These are phyloP conservation scores for Nicotiana rustica DNA, from an alignment of 305 asterid genomes.

Conservation along the genomic window DNA sequence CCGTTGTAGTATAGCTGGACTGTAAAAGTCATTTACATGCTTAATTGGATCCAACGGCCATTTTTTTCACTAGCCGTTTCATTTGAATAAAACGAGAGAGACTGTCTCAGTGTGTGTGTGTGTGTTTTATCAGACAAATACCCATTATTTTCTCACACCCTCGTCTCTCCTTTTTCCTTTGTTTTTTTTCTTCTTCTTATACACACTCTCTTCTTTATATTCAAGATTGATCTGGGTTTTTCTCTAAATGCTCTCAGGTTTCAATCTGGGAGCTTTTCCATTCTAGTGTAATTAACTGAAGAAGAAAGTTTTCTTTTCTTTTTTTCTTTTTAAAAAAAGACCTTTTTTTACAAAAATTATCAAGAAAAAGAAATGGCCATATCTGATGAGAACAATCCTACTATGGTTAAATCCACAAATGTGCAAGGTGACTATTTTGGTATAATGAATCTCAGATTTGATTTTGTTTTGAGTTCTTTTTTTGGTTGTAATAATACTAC, in stretches of 20 bases:
- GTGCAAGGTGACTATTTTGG: constrained; percentile 55
- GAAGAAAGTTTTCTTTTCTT: constrained; percentile 27
- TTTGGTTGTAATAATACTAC: neutral
- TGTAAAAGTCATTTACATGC: constrained; percentile 37
- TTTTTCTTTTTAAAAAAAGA: neutral
- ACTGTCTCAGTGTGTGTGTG: neutral
- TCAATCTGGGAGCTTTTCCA: constrained; percentile 39
- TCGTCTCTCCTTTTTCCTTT: neutral
- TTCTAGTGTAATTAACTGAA: constrained; percentile 39
- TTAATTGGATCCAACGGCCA: constrained; percentile 55
- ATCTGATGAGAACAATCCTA: constrained; percentile 62
- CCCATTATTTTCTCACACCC: constrained; percentile 49
- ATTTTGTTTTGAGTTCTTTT: neutral
- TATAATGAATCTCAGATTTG: constrained; percentile 15
- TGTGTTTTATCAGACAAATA: constrained; percentile 50
- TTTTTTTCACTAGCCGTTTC: constrained; percentile 82
- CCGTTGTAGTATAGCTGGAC: constrained; percentile 63
- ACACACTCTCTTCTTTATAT: neutral
- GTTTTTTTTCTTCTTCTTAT: neutral
- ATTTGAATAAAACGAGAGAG: constrained; percentile 54
- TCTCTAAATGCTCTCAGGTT: constrained; percentile 39
- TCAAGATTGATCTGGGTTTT: constrained; percentile 20
- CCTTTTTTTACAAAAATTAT: neutral
- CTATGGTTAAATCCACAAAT: constrained; percentile 51
- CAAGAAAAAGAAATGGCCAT: constrained; percentile 50